Base-by-base conservation (phyloP, 352 stramenopile genomes). In the Blastocystis sp. region DNA sequence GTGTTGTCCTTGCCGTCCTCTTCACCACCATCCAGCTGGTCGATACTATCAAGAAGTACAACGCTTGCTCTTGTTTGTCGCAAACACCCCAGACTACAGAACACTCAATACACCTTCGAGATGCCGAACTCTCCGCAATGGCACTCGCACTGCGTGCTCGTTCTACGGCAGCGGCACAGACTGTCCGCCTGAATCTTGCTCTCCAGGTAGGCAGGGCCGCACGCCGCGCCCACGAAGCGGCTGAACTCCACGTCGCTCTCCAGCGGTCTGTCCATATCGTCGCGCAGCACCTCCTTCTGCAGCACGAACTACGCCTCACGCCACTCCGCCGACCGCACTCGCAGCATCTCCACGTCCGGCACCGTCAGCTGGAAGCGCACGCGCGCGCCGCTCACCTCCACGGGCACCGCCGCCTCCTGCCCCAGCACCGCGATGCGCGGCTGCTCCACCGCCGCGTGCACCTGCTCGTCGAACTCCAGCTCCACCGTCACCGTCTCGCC, bases 91-190 rank as follows among this genome's bases (percentile, higher is more conserved):
- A 69, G 28, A 69, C 62, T 69, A 69, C 62, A 69, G 28, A 69
- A 69, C 62, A 69, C 19, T 69, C 21, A 81, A 40, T 65, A 81
- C 59, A 66, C 70, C 52, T 66, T 62, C 19, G 70, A 62, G 4
- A 52, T 52, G 23, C 70, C 70, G 23, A 81, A 19, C 28, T 56
- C 48, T 28, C 70, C 70, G 19, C 70, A 81, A 5, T 62, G 28
- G 19, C 70, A 81, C 23, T 81, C 70, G 43, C 70, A 81, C 9
- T 52, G 70, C 52, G 70, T 64, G 23, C 53, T 65, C 19, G 21
- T 81, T 64, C 70, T 53, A 17, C 70, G 45, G 70, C 70, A 81
- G 38, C 70, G 21, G 43, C 70, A 81, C 70, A 81, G 45, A 34
- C 53, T 38, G 17, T 17, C 70, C 34, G 62, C 38, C 10, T 19